Base-by-base conservation (phyloP, 176 grass and related monocot genomes). In the Carex kokanica region DNA sequence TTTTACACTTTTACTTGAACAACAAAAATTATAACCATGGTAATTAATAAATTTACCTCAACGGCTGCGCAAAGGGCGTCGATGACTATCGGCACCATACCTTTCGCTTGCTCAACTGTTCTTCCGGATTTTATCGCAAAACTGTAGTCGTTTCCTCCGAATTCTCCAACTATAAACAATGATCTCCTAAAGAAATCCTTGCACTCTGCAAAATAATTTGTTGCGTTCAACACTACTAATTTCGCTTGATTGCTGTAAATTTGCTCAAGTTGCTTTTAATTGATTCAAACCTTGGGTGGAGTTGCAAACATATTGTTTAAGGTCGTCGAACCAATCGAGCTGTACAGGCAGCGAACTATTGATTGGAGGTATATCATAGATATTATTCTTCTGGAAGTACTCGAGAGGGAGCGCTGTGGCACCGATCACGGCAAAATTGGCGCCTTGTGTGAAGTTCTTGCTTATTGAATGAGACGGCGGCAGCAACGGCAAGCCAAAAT, bases 101-200 rank as follows among this genome's bases (percentile, higher is more conserved):
- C 65, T 8, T 63, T 71, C 36, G 13, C 81, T 55, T 85, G 64
- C 1, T 62, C 29, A 8, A 84, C 8, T 52, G 66, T 67, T 24
- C 68, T 83, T 31, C 84, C 82, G 13, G 77, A 61, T 41, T 83
- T 40, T n/a, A 94, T 18, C 47, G 66, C 8, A 63, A 84, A 10
- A 24, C 43, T 84, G 79, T 94, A 89, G 43, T 94, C 92, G 43
- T 94, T 94, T 16, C 71, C 87, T 5, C 87, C 92, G 49, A 94
- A 40, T 88, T 91, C 92, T 0, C 92, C 87, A n/a, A 94, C 73
- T 64, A 94, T 8, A 38, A 94, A 87, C 32, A 91, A 75, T 1
- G 87, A 85, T 43, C 41, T 60, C 16, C 70, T 60, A 25, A 90
- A 80, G 47, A 24, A 86, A 9, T 65, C 81, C 66, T 31, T 64